Percentiles rank a stretch among this genome's conserved stretches.
Conservation (phyloP, 352 stramenopile species). For the Globisporangium barbulae region DNA sequence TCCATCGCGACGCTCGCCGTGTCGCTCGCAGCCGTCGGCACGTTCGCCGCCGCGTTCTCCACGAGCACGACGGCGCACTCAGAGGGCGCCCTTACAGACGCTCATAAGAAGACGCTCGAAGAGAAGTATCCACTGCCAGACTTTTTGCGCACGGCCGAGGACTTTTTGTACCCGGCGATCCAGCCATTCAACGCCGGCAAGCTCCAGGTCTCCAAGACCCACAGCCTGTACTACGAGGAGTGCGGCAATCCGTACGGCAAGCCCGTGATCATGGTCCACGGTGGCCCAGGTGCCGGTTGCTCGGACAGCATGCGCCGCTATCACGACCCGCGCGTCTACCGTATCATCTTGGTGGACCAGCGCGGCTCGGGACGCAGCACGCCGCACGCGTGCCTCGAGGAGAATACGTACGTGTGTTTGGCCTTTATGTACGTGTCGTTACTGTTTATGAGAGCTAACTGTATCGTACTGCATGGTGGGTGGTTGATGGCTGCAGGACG, state of each 20-base stretch:
- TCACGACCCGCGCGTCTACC: constrained; percentile 90
- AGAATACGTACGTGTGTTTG: constrained; percentile 75
- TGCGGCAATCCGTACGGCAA: constrained; percentile 85
- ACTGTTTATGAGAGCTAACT: background rate
- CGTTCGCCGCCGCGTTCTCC: constrained; percentile 17
- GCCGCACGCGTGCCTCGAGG: constrained; percentile 81
- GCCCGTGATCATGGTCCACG: constrained; percentile 93
- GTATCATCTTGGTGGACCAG: constrained; percentile 94
- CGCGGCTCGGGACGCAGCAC: constrained; percentile 87
- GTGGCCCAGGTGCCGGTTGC: constrained; percentile 90
- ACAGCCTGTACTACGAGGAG: constrained; percentile 91
- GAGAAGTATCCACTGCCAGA: constrained; percentile 21
- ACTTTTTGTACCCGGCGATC: constrained; percentile 81
- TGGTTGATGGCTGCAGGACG: constrained; percentile 40
- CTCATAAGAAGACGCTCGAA: constrained; percentile 7
- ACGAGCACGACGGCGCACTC: constrained; percentile 14
- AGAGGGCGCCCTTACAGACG: background rate
- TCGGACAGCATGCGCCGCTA: constrained; percentile 87
- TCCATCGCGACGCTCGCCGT: constrained; percentile 8
- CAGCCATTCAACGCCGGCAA: constrained; percentile 81
- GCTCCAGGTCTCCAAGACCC: constrained; percentile 76
- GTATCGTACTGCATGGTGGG: background rate
- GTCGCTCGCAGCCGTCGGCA: constrained; percentile 7
- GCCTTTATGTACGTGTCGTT: background rate
- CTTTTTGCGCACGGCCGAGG: constrained; percentile 47